A percentile compares a stretch with the other conserved stretches of the same genome.
Conservation (phyloP, 1,139 yeast species). For the Candida pseudocylindracea region DNA sequence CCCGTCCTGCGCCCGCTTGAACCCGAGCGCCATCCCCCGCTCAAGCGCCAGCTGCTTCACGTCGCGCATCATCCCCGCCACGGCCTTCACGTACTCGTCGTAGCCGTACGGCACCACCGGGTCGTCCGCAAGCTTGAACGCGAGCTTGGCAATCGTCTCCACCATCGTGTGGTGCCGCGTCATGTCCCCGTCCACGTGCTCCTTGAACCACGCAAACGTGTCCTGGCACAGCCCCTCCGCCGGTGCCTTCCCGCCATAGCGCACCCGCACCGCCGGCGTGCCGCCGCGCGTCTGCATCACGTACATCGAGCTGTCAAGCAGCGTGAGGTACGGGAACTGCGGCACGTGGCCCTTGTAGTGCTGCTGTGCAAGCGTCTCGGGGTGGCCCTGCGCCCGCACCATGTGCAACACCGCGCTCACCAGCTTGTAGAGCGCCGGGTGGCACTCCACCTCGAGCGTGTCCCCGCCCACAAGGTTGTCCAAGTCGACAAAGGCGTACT, state of each 20-base stretch:
- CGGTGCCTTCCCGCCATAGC: constrained; percentile 14
- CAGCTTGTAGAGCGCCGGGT: constrained; percentile 36
- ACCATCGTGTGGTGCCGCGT: constrained; percentile 33
- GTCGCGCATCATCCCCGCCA: constrained; percentile 5
- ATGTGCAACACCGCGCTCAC: constrained; percentile 17
- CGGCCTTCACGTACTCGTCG: constrained; percentile 14
- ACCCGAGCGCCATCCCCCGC: constrained; percentile 6
- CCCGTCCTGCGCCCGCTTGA: constrained; percentile 33
- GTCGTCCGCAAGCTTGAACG: constrained; percentile 38
- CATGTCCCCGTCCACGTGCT: constrained; percentile 31
- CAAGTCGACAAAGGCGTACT: constrained; percentile 56
- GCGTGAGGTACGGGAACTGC: constrained; percentile 41
- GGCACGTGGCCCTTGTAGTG: constrained; percentile 24
- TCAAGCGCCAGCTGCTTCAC: not conserved
- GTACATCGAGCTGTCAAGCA: constrained; percentile 16
- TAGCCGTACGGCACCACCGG: constrained; percentile 62
- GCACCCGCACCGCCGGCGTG: constrained; percentile 44
- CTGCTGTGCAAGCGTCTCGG: constrained; percentile 2
- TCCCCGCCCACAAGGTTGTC: constrained; percentile 54
- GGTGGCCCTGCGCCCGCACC: constrained; percentile 7
- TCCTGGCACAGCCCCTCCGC: constrained; percentile 49
- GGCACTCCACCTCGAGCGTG: constrained; percentile 31
- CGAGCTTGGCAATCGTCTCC: constrained; percentile 28
- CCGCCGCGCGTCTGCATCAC: too few relatives aligned
- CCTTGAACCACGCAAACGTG: constrained; percentile 28